Evolutionary conservation across 192 early-diverging fungal species (phyloP), one percentile per base, ranked within the genome.

Genomic region (Geosiphon pyriformis): DNA sequence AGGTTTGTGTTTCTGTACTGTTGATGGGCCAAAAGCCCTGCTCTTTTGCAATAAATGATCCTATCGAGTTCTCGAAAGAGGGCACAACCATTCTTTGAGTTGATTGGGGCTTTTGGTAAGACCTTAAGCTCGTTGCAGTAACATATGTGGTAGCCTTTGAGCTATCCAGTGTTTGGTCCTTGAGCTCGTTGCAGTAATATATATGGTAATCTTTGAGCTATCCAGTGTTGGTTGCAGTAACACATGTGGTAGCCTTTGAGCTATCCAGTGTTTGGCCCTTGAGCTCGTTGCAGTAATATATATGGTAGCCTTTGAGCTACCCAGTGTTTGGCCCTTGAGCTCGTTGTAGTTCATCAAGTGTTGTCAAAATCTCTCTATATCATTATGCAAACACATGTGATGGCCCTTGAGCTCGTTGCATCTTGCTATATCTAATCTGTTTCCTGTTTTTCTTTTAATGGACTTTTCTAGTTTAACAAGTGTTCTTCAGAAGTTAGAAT

Each of bases 321-420:
- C 46, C 26, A 29, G 65, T 55, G 65, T 55, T 52, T 56, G 55
- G 51, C 46, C 65, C 1, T 52, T 52, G 65, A 66, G 65, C 51
- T 66, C 65, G 65, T 66, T 66, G 65, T 52, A 66, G 65, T 53
- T 56, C n/a, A n/a, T n/a, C n/a, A n/a, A n/a, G n/a, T n/a, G n/a
- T n/a, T 48, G 54, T 66, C 65, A 66, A 35, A 15, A 55, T 49
- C 12, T n/a, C 6, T 22, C 26, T n/a, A 4, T 51, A 23, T 63
- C 46, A 49, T 63, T 49, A 26, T 63, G 47, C 10, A 31, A 18
- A 48, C 2, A 30, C 2, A 63, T 25, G 22, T 33, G 23, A 8
- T 63, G 23, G 46, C 30, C 23, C 2, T 49, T 31, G 37, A 11
- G 3, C 26, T 27, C 1, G 17, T 46, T 53, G 29, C 55, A 29